These are phyloP conservation scores for Saccharomycopsis sp. DNA, from an alignment of 805 yeast species.

Conservation along the genomic window DNA sequence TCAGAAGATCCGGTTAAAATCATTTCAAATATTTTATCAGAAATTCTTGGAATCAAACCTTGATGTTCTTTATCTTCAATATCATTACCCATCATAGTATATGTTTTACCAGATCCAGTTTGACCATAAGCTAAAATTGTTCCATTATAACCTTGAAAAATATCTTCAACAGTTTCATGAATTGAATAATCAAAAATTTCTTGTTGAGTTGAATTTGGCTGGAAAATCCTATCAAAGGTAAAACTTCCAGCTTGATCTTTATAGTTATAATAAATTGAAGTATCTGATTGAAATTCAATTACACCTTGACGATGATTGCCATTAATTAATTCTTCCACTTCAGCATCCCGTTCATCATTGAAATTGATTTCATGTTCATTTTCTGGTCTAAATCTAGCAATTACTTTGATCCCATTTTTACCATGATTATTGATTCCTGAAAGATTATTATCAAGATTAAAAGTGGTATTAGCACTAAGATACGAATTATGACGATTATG, in stretches of 20 bases:
- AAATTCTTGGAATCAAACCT: conserved; percentile 68
- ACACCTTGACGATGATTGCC: neutral
- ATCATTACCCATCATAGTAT: conserved; percentile 63
- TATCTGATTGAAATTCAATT: conserved; percentile 21
- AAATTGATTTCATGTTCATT: conserved; percentile 26
- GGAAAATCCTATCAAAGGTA: conserved; percentile 59
- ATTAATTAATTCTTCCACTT: neutral
- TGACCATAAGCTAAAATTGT: conserved; percentile 74
- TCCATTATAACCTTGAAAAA: conserved; percentile 68
- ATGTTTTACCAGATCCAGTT: conserved; percentile 68
- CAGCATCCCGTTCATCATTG: conserved; percentile 1
- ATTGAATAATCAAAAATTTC: conserved; percentile 53
- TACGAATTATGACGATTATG: too few species aligned
- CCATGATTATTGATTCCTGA: neutral
- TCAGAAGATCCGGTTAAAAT: conserved; percentile 38
- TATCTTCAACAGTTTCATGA: conserved; percentile 53
- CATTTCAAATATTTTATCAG: conserved; percentile 50
- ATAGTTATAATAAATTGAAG: conserved; percentile 22
- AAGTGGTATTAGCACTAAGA: too few species aligned
- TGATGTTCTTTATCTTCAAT: conserved; percentile 27
- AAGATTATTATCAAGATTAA: too few species aligned
- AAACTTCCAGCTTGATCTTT: conserved; percentile 26
- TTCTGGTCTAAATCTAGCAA: conserved; percentile 64
- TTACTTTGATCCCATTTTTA: conserved; percentile 42
- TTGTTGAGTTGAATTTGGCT: conserved; percentile 37